A percentile compares a stretch with the other conserved stretches of the same genome.
phyloP scores from a whole-genome alignment of 2,329 filamentous ascomycete species.

The Colletotrichum sp. region DNA sequence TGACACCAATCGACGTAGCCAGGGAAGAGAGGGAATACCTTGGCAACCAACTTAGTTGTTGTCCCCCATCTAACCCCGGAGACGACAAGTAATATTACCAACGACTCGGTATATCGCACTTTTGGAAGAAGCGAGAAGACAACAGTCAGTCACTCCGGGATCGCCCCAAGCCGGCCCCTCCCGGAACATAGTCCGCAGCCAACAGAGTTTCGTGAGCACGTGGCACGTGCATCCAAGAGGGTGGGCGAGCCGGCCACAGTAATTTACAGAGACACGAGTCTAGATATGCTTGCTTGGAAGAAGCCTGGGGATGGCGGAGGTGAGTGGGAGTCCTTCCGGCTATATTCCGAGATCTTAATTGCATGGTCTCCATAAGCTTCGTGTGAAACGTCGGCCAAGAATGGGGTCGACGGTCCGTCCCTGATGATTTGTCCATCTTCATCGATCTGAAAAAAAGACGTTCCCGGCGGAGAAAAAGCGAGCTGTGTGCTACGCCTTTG shows the following conservation, averaged over 20 bases:
- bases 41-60: background rate
- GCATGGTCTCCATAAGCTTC: background rate
- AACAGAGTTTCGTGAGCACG: conserved; percentile 3
- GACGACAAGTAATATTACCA: background rate
- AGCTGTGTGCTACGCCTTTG: background rate
- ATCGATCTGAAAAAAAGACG: background rate
- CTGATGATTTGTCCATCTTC: background rate
- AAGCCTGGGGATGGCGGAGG: background rate
- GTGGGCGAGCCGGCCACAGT: background rate
- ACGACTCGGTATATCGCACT: background rate
- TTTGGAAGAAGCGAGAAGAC: background rate
- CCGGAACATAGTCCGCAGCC: background rate
- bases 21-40: background rate
- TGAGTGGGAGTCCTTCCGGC: background rate
- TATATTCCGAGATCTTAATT: background rate
- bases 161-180: background rate
- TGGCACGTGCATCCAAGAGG: background rate
- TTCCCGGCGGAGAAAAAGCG: background rate
- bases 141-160: background rate
- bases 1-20: background rate
- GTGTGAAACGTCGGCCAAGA: background rate
- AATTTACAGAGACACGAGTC: background rate
- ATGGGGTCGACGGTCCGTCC: background rate
- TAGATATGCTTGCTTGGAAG: background rate
- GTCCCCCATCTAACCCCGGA: background rate